phyloP scores from a whole-genome alignment of 2,329 filamentous ascomycete genomes.

The Diplodia corticola region DNA sequence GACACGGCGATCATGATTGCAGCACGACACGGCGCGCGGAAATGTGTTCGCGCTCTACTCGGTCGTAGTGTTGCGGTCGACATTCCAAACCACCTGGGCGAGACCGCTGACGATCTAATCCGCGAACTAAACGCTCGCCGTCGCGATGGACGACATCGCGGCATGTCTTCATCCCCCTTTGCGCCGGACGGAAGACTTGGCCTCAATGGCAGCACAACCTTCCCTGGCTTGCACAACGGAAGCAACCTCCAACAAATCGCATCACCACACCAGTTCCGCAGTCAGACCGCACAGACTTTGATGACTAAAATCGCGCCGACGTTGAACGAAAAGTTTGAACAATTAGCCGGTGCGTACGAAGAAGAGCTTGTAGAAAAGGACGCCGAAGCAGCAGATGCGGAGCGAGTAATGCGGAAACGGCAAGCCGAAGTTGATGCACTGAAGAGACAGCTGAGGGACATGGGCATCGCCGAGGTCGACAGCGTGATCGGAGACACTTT shows the following conservation, averaged over 20 bases:
- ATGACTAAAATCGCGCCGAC: constrained; percentile 62
- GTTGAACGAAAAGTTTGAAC: constrained; percentile 49
- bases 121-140: constrained; percentile 68
- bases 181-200: constrained; percentile 33
- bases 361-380: constrained; percentile 75
- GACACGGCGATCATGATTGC: constrained; percentile 90
- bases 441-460: constrained; percentile 59
- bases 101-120: constrained; percentile 83
- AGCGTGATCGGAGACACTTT: constrained; percentile 54
- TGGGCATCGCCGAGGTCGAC: constrained; percentile 29
- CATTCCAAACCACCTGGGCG: constrained; percentile 76
- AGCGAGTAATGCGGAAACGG: constrained; percentile 57
- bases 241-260: background rate
- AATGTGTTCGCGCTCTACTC: constrained; percentile 65
- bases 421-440: constrained; percentile 66
- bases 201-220: constrained; percentile 33
- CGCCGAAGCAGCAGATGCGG: constrained; percentile 48
- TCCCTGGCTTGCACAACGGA: constrained; percentile 12
- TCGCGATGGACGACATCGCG: constrained; percentile 59
- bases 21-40: constrained; percentile 82
- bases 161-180: constrained; percentile 71
- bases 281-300: constrained; percentile 57
- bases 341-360: constrained; percentile 60
- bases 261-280: constrained; percentile 37
- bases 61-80: constrained; percentile 80